Evolutionary conservation across 2,329 filamentous ascomycete genomes (phyloP), one percentile per base, ranked within the genome.

Genomic region (Pseudogymnoascus sp.): DNA sequence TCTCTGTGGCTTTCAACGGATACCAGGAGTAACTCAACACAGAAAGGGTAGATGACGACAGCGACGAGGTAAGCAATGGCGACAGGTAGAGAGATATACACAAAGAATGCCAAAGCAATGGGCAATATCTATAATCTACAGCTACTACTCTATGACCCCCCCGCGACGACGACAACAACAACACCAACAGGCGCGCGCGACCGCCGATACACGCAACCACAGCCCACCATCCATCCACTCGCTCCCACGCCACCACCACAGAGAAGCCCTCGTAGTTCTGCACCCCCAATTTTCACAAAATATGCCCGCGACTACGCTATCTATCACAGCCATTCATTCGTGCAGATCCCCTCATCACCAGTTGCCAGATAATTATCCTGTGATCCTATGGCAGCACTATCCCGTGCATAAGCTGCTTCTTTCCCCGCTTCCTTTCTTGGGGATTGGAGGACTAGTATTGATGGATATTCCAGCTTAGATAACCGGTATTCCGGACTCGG

Each of bases 171-270:
- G 45, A 55, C 49, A n/a, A 55, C 49, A 35, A 55, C 49, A 35
- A 49, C 35, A 37, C 18, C 40, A 45, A 45, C 49, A 33, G n/a
- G 49, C 49, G 14, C 23, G 23, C 49, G 49, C 49, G 28, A 14
- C 31, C 28, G 28, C 61, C 60, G 41, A 41, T 52, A 35, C 58
- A 62, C 43, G 28, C 28, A 49, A 18, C 12, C 41, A 37, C 45
- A 62, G 49, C 60, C 38, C 18, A 31, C 62, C 45, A 60, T 43
- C 62, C 40, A 62, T 59, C 35, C 21, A 62, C 45, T 37, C 45
- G 21, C 31, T 12, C 14, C 21, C 23, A 59, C 55, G 58, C 33
- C 62, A 61, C 49, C 25, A 33, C 49, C 49, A 55, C 16, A 55
- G 49, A 55, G 16, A 21, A 2, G 49, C 49, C 49, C 49, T 55